Evolutionary conservation across 1,284 basidiomycete species (phyloP), one percentile per base, ranked within the genome.

Genomic region (Apiotrichum mycotoxinovorans): DNA sequence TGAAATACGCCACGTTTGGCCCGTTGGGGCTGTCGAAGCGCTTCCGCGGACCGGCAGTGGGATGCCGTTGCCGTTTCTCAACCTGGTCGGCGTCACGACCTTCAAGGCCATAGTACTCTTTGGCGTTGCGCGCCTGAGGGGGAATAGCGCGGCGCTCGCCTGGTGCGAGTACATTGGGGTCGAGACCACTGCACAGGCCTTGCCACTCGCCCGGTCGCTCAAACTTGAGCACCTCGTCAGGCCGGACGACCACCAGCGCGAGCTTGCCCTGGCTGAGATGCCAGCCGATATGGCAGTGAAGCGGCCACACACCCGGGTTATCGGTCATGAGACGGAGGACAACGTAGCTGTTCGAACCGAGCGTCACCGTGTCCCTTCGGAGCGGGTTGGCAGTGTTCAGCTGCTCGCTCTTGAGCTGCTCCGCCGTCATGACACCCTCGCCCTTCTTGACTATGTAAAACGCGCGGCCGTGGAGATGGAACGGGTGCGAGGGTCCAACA

Each of bases 321-420:
- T 67, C 62, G 5, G 62, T 59, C 18, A 52, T 54, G 34, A 64
- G 44, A 42, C 66, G 57, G 41, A 77, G 57, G 10, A 68, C 58
- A 33, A 54, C 59, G 42, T 64, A 66, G 37, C 37, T 18, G 26
- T 40, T 27, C 8, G 22, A 15, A 1, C 66, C 56, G 7, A 78
- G 63, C 34, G 62, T 62, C 26, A 75, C 57, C n/a, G 73, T 75
- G 54, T 79, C 78, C 30, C 76, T 62, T 23, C 73, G 66, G 5
- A 77, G 54, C 9, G 77, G 76, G 49, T 77, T 79, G 26, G 38
- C n/a, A 54, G 23, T 23, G n/a, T 43, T 26, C 34, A 49, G 41
- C 11, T 26, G 37, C 12, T 42, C 40, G 7, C 22, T 23, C 22
- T 25, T 27, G 23, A 49, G 30, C 18, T 44, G 22, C 18, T 54